Conservation (phyloP, 805 yeast genomes). For the Ogataea methanolica region DNA sequence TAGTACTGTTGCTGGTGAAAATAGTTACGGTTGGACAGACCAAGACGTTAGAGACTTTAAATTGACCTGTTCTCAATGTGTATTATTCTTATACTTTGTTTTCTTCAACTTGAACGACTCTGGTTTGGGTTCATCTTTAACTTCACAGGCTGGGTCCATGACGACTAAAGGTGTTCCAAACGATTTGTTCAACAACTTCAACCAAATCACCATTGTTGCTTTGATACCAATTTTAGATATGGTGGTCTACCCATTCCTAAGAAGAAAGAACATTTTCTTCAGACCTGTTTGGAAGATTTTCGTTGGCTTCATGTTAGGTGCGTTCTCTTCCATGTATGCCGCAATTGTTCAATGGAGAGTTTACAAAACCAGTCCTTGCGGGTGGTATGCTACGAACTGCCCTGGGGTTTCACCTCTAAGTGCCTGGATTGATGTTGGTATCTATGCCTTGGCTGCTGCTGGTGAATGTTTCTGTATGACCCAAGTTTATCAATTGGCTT, state of each 20-base stretch:
- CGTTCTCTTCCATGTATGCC: slow-evolving; percentile 43
- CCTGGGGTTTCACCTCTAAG: slow-evolving; percentile 28
- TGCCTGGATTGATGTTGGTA: slow-evolving; percentile 29
- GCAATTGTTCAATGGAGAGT: slow-evolving; percentile 46
- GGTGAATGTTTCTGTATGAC: slow-evolving; percentile 50
- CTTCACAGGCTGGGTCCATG: slow-evolving; percentile 54
- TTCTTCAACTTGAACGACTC: slow-evolving; percentile 38
- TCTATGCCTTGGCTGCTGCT: slow-evolving; percentile 39
- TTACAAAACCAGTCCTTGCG: slow-evolving; percentile 49
- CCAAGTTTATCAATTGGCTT: slow-evolving; percentile 49
- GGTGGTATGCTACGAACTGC: slow-evolving; percentile 39
- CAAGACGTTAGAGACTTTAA: slow-evolving; percentile 44
- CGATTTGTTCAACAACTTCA: slow-evolving; percentile 51
- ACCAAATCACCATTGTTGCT: slow-evolving; percentile 49
- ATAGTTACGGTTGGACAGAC: slow-evolving; percentile 32
- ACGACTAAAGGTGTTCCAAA: slow-evolving; percentile 49
- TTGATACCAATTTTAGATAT: slow-evolving; percentile 48
- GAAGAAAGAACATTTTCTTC: slow-evolving; percentile 39
- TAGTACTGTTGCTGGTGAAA: slow-evolving; percentile 26
- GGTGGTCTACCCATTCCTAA: slow-evolving; percentile 41
- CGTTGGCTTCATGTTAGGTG: slow-evolving; percentile 45
- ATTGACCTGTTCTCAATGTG: slow-evolving; percentile 40
- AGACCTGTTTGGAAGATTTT: slow-evolving; percentile 41
- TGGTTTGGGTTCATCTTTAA: slow-evolving; percentile 44
- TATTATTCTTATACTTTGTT: slow-evolving; percentile 40